A percentile compares a stretch with the other conserved stretches of the same genome.
Conservation (phyloP, 2,329 filamentous ascomycete species). For the Stagonosporopsis rhizophila region DNA sequence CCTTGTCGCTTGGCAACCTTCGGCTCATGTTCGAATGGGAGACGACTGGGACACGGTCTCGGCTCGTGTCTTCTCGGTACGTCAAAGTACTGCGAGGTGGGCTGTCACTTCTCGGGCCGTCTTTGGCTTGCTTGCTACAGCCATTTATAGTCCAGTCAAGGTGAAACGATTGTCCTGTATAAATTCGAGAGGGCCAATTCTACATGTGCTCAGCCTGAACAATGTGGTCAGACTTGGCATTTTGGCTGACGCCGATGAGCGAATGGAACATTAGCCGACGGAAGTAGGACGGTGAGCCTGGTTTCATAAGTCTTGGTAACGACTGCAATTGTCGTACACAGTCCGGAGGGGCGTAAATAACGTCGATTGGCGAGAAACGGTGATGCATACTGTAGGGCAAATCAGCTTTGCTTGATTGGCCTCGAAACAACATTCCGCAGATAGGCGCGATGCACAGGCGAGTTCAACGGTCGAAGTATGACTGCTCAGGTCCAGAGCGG, state of each 20-base stretch:
- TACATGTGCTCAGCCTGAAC: neutral
- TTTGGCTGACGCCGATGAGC: neutral
- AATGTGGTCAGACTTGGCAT: conserved; percentile 2
- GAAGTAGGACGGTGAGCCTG: conserved; percentile 17
- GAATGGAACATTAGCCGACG: neutral
- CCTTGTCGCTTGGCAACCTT: conserved; percentile 16
- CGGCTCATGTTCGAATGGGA: conserved; percentile 11
- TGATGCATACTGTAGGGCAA: conserved; percentile 45
- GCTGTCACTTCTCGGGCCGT: conserved; percentile 7
- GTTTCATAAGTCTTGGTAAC: conserved; percentile 14
- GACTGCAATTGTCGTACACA: conserved; percentile 23
- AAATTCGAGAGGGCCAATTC: neutral
- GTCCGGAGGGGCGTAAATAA: conserved; percentile 21
- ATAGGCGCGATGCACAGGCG: conserved; percentile 27
- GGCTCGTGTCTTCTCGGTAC: conserved; percentile 10
- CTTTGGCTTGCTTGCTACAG: neutral
- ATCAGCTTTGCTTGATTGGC: conserved; percentile 46
- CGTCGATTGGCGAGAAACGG: conserved; percentile 43
- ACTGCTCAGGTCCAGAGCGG: conserved; percentile 30
- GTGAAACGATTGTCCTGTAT: neutral
- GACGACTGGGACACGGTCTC: conserved; percentile 3
- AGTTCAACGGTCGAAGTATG: conserved; percentile 30
- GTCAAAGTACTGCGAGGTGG: conserved; percentile 1
- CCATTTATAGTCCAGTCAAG: neutral
- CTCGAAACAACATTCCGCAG: conserved; percentile 23